Base-by-base conservation (phyloP, 208 protist species). In the Crithidia bombi region DNA sequence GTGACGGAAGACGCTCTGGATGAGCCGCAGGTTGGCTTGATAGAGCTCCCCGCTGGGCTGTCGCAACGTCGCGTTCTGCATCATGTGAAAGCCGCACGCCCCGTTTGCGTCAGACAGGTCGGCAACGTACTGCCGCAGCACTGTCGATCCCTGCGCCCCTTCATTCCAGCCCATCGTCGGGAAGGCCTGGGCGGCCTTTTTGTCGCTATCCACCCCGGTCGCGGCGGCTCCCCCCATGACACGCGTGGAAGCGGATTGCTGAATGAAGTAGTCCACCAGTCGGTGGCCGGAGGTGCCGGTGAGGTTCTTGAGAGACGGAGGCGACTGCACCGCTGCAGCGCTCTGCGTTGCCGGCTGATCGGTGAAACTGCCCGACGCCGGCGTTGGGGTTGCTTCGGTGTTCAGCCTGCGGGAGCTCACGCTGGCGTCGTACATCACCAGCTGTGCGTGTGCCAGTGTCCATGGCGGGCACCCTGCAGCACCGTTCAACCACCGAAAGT, bases 111-210 rank as follows among this genome's bases (percentile, higher is more conserved):
- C 65, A 19, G 39, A 35, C 35, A 58, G 12, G 17, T 73, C 69
- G 1, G 17, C 26, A 6, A 50, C 54, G 28, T 51, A 57, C 19
- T 44, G 43, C 44, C 25, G 51, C 38, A 72, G 28, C 10, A 30
- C 19, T 5, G 30, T 5, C 3, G 57, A 33, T 25, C 75, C 70
- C 2, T 43, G 38, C 21, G 39, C 47, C 4, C 63, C 68, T 54
- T 81, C 75, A n/a, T 77, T 77, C 69, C 69, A 77, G 3, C 69
- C 75, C 35, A 69, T 54, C 12, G 62, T 30, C 4, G 62, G 56
- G 19, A 46, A 66, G 14, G 58, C 51, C 56, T 44, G 65, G n/a
- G 49, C 57, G 0, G 58, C 58, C 12, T 33, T 11, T 35, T 54
- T 66, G 46, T 66, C 61, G 17, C 25, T 12, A 7, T 14, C 43